Conservation (phyloP, 257 asterid genomes). For the Solanum arcanum region DNA sequence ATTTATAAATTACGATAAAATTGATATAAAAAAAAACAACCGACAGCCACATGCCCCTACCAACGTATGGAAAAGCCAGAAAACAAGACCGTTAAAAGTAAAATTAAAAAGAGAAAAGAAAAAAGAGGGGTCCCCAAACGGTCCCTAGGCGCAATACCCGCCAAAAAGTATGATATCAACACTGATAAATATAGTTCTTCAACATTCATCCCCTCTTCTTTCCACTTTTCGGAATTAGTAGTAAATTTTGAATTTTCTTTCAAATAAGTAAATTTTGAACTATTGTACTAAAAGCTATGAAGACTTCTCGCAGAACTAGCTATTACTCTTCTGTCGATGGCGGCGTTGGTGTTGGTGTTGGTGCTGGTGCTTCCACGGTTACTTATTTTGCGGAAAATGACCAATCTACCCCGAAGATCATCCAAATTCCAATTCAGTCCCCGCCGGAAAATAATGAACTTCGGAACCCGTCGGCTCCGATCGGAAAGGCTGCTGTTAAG, state of each 20-base stretch:
- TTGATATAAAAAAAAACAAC: neutral
- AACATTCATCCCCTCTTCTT: neutral
- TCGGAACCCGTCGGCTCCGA: neutral
- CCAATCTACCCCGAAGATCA: constrained; percentile 20
- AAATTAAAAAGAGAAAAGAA: neutral
- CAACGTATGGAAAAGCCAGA: neutral
- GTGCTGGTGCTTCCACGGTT: constrained; percentile 20
- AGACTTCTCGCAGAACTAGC: constrained; percentile 16
- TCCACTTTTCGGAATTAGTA: neutral
- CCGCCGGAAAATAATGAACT: constrained; percentile 2
- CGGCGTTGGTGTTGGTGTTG: neutral
- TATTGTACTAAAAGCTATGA: constrained; percentile 7
- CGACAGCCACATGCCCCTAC: neutral
- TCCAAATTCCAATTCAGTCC: constrained; percentile 25
- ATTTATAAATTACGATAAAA: neutral
- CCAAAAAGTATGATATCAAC: neutral
- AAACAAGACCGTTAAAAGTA: neutral
- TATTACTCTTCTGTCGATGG: constrained; percentile 3
- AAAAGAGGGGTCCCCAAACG: neutral
- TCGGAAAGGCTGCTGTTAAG: constrained; percentile 38
- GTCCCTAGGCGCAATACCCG: neutral
- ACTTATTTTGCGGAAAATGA: constrained; percentile 21
- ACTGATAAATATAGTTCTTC: neutral
- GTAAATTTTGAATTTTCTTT: neutral
- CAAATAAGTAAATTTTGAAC: neutral